These are phyloP conservation scores for Pezicula neosporulosa DNA, from an alignment of 2,329 filamentous ascomycete genomes.

Conservation along the genomic window DNA sequence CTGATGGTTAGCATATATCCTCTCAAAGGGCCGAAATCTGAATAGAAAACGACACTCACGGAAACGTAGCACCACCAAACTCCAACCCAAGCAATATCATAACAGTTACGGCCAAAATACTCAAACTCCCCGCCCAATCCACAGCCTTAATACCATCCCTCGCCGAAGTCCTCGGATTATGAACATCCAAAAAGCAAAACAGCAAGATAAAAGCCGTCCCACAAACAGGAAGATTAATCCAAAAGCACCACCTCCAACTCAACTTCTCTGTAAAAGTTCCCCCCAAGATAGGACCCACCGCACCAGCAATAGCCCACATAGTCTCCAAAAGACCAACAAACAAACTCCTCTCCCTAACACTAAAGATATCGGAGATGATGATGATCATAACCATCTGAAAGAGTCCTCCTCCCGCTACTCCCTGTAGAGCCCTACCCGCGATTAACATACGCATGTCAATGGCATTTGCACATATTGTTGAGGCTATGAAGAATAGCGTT, in stretches of 20 bases:
- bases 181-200: constrained; percentile 56
- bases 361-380: constrained; percentile 47
- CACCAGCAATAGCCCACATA: constrained; percentile 62
- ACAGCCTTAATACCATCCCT: constrained; percentile 53
- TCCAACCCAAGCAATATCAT: constrained; percentile 71
- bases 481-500: constrained; percentile 44
- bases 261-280: constrained; percentile 52
- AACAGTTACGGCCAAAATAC: constrained; percentile 60
- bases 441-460: constrained; percentile 40
- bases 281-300: constrained; percentile 59
- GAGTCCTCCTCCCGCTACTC: constrained; percentile 44
- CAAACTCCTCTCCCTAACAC: constrained; percentile 29
- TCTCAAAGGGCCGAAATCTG: neutral
- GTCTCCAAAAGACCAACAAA: constrained; percentile 62
- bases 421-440: constrained; percentile 43
- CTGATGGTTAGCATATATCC: neutral
- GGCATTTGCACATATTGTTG: constrained; percentile 41
- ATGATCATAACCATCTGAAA: constrained; percentile 44
- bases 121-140: constrained; percentile 55
- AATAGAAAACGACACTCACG: constrained; percentile 21
- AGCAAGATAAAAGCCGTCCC: constrained; percentile 54
- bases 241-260: constrained; percentile 32
- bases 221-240: constrained; percentile 40
- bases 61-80: constrained; percentile 60
- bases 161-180: constrained; percentile 58